These are phyloP conservation scores for Artomyces pyxidatus DNA, from an alignment of 768 basidiomycete genomes.

Conservation along the genomic window DNA sequence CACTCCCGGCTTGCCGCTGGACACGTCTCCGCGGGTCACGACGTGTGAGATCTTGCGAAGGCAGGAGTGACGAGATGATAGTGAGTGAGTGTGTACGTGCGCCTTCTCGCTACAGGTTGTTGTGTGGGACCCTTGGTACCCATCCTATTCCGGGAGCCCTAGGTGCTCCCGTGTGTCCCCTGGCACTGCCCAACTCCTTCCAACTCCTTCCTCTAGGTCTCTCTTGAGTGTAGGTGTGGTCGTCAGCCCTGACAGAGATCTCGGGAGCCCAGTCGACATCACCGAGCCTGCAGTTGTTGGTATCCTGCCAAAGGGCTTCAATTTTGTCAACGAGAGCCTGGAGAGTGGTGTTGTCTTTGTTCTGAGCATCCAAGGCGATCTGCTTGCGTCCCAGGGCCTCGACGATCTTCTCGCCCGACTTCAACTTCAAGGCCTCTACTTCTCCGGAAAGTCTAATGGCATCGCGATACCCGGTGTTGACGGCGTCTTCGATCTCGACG, in stretches of 20 bases:
- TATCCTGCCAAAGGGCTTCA: slow-evolving; percentile 5
- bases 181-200: too few relatives aligned
- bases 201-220: too few relatives aligned
- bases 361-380: slow-evolving; percentile 4
- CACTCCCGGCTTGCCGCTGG: too few relatives aligned
- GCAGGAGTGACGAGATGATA: too few relatives aligned
- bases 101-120: too few relatives aligned
- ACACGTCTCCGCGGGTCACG: too few relatives aligned
- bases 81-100: too few relatives aligned
- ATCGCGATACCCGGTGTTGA: slow-evolving; percentile 7
- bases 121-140: too few relatives aligned
- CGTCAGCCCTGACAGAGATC: slow-evolving; percentile 18
- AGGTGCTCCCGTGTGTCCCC: too few relatives aligned
- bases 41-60: too few relatives aligned
- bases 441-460: slow-evolving; percentile 1
- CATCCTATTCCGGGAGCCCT: too few relatives aligned
- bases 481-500: slow-evolving; percentile 4
- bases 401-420: background rate
- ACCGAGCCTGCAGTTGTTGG: slow-evolving; percentile 13
- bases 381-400: background rate
- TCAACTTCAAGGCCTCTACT: background rate
- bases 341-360: slow-evolving; percentile 13
- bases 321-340: slow-evolving; percentile 13
- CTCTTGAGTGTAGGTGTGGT: slow-evolving; percentile 21
- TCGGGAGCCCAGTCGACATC: slow-evolving; percentile 22